Percentiles rank a stretch among this genome's conserved stretches.
phyloP scores from a whole-genome alignment of 2,329 filamentous ascomycete species.

The Pyrenophora tritici-repentis region DNA sequence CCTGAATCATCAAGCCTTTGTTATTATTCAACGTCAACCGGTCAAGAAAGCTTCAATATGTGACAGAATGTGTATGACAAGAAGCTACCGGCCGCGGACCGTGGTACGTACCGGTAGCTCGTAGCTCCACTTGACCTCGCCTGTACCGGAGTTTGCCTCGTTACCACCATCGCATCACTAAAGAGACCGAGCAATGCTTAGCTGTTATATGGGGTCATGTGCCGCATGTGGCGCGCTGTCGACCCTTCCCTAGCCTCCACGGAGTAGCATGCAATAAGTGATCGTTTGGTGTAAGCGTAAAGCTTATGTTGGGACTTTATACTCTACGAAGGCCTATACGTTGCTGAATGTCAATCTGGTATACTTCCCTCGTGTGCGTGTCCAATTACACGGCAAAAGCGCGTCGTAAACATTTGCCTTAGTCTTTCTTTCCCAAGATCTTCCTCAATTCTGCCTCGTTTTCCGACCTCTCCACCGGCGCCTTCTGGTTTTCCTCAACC shows the following conservation, averaged over 20 bases:
- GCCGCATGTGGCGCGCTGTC: not conserved
- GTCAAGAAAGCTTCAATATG: constrained; percentile 1
- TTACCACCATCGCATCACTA: not conserved
- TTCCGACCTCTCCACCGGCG: constrained; percentile 37
- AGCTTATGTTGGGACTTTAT: no score
- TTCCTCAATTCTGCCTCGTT: constrained; percentile 48
- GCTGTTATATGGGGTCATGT: not conserved
- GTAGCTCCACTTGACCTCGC: not conserved
- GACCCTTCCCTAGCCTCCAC: not conserved
- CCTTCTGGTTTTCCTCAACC: constrained; percentile 31
- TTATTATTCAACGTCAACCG: constrained; percentile 2
- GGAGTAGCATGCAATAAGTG: not conserved
- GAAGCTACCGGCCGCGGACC: constrained; percentile 32
- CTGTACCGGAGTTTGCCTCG: no score
- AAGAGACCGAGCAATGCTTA: not conserved
- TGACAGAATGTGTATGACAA: constrained; percentile 10
- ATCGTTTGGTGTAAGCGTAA: no score
- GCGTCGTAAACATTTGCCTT: not conserved
- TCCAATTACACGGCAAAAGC: not conserved
- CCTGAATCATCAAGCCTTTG: constrained; percentile 4
- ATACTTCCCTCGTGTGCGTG: no score
- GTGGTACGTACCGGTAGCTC: not conserved
- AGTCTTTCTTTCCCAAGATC: constrained; percentile 43
- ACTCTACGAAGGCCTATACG: no score
- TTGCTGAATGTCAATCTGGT: no score